Evolutionary conservation across 768 basidiomycete species (phyloP), one percentile per base, ranked within the genome.

Genomic region (Chiua virens): DNA sequence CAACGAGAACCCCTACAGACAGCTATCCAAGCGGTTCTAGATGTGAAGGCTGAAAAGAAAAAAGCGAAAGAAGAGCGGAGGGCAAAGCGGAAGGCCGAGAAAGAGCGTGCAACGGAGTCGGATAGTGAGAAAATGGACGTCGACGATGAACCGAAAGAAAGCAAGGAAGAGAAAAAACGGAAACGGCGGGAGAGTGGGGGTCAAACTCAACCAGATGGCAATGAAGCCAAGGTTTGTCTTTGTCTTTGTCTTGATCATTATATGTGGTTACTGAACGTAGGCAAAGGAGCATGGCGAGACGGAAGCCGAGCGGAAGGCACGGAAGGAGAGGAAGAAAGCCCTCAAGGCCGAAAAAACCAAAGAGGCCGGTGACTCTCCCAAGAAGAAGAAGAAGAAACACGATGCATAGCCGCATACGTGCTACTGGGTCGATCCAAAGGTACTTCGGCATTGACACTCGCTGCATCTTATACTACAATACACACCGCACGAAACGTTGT

Each of bases 31-130:
- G 85, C 78, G 28, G 90, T 83, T 36, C 63, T 83, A 59, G 90
- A 94, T 52, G 87, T 90, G 59, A 92, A 92, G 73, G 87, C 87
- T 55, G 94, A 96, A 74, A 92, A 91, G 77, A 80, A 77, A 69
- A 82, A 75, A 63, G 81, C 80, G 35, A 92, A 90, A 73, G 88
- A 92, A 72, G 89, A 89, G 73, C 78, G 77, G 67, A 79, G 68
- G 66, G 85, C 87, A 50, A 89, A 86, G 74, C 86, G 78, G 72
- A 78, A 72, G 61, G 67, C 68, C 28, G 72, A 75, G 64, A 75
- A 74, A 62, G 86, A 79, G 45, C 80, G 74, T 70, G 77, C 75
- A 60, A 70, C 65, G 49, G 69, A 68, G 28, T 58, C 57, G n/a
- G 70, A 65, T 28, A 67, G 55, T 39, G 71, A 63, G 41, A 66